These are phyloP conservation scores for Amaranthus tricolor DNA, from an alignment of 179 eudicot species.

Conservation along the genomic window DNA sequence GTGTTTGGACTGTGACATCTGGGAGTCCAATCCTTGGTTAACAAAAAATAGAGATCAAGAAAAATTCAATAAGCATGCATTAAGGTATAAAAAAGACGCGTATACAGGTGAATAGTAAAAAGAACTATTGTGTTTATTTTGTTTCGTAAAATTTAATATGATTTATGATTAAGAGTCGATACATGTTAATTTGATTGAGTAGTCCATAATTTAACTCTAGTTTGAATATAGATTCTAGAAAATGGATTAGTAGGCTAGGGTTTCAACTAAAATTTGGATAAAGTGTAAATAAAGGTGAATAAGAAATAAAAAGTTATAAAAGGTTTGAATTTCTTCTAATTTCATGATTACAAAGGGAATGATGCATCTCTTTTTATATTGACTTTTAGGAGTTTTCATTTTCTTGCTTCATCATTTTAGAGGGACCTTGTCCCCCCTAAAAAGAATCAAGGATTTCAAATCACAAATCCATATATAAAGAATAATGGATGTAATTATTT, in stretches of 20 bases:
- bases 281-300: background rate
- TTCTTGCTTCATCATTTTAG: slow-evolving; percentile 16
- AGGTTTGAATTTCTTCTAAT: slow-evolving; percentile 29
- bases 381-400: slow-evolving; percentile 24
- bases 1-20: too few species aligned
- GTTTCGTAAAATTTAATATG: too few species aligned
- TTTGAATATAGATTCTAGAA: background rate
- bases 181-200: background rate
- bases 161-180: too few species aligned
- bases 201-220: background rate
- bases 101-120: too few species aligned
- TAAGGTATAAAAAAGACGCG: too few species aligned
- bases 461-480: background rate
- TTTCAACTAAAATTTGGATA: background rate
- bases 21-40: too few species aligned
- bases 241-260: background rate
- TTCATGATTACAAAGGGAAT: slow-evolving; percentile 29
- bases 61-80: too few species aligned
- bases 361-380: slow-evolving; percentile 26
- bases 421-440: slow-evolving; percentile 23
- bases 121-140: too few species aligned
- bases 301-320: background rate
- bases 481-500: too few species aligned
- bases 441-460: slow-evolving; percentile 13
- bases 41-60: too few species aligned